Percentiles rank a stretch among this genome's conserved stretches.
These are phyloP conservation scores for Neurospora tetrasperma DNA, from an alignment of 495 filamentous ascomycete genomes.

Conservation along the genomic window DNA sequence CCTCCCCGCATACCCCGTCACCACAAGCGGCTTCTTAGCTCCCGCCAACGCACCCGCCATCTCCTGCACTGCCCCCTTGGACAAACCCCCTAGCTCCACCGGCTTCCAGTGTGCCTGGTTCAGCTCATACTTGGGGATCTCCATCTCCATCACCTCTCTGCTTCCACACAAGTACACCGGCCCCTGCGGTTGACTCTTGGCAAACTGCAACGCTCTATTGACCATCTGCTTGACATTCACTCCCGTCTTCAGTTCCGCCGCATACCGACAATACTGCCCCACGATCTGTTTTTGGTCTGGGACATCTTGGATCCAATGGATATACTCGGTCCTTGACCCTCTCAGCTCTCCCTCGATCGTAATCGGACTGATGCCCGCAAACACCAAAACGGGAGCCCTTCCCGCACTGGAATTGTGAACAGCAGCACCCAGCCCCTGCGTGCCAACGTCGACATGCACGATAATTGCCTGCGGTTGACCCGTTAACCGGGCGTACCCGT, in stretches of 20 bases:
- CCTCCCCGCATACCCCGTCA: constrained; percentile 78
- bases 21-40: constrained; percentile 66
- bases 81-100: constrained; percentile 65
- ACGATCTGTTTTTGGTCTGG: constrained; percentile 91
- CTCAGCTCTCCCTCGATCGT: constrained; percentile 87
- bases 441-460: constrained; percentile 93
- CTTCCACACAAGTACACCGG: constrained; percentile 81
- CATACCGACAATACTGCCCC: constrained; percentile 87
- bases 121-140: constrained; percentile 70
- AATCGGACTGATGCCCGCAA: constrained; percentile 82
- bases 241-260: constrained; percentile 81
- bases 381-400: constrained; percentile 78
- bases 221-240: constrained; percentile 96
- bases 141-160: constrained; percentile 86
- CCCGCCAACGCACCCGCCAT: constrained; percentile 62
- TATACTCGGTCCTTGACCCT: constrained; percentile 85
- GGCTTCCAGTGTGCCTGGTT: constrained; percentile 66
- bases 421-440: constrained; percentile 77
- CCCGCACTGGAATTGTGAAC: constrained; percentile 87
- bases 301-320: constrained; percentile 96
- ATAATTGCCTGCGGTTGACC: constrained; percentile 84
- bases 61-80: constrained; percentile 49
- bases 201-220: constrained; percentile 81
- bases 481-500: constrained; percentile 84
- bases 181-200: constrained; percentile 67